These are phyloP conservation scores for Cenococcum geophilum DNA, from an alignment of 495 filamentous ascomycete genomes.

Conservation along the genomic window DNA sequence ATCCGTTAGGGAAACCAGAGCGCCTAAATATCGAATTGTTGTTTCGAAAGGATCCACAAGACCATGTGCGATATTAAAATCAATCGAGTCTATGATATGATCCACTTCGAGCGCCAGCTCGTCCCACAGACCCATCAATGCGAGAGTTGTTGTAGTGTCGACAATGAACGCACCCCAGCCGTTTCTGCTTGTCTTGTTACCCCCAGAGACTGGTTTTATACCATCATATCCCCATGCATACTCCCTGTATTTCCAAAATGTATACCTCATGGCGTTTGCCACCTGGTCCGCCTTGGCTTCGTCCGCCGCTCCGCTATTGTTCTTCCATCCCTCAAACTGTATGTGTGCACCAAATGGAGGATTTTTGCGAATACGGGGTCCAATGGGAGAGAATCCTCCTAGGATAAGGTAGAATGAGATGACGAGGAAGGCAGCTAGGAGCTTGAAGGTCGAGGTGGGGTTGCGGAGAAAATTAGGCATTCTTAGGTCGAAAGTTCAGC, in stretches of 20 bases:
- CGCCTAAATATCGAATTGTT: constrained; percentile 35
- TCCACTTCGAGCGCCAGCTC: constrained; percentile 31
- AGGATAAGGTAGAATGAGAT: constrained; percentile 34
- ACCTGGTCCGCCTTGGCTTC: constrained; percentile 24
- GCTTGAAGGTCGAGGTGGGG: constrained; percentile 33
- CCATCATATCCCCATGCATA: constrained; percentile 36
- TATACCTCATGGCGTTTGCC: constrained; percentile 32
- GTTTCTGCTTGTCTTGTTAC: constrained; percentile 22
- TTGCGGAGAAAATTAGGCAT: constrained; percentile 34
- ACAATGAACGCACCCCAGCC: constrained; percentile 40
- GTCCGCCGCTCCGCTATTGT: constrained; percentile 25
- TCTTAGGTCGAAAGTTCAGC: not conserved
- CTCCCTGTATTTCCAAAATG: constrained; percentile 31
- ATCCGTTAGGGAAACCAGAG: constrained; percentile 32
- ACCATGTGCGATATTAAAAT: constrained; percentile 29
- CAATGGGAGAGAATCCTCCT: constrained; percentile 25
- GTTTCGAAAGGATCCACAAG: constrained; percentile 37
- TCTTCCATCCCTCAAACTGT: constrained; percentile 25
- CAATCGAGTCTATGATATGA: constrained; percentile 29
- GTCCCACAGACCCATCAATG: constrained; percentile 37
- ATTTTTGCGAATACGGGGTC: constrained; percentile 5
- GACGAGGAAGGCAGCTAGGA: constrained; percentile 33
- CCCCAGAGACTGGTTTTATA: constrained; percentile 32
- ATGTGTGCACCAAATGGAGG: constrained; percentile 16
- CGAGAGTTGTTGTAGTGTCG: constrained; percentile 33